Conservation (phyloP, 2,329 filamentous ascomycete genomes). For the Aureobasidium melanogenum region DNA sequence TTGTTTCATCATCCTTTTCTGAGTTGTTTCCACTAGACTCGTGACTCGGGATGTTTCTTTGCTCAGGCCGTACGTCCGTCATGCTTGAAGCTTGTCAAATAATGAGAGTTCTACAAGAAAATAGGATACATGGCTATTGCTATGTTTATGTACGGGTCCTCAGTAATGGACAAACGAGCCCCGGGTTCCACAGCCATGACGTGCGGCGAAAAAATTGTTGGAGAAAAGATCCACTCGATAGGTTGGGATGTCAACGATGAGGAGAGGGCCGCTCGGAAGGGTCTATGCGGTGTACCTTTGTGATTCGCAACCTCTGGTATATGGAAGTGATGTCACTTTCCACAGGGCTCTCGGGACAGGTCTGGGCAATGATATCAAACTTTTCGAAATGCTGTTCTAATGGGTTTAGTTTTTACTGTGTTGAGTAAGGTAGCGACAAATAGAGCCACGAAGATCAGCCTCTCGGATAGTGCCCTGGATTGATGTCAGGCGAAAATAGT, state of each 20-base stretch:
- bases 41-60: background rate
- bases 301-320: background rate
- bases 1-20: constrained; percentile 10
- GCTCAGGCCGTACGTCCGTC: constrained; percentile 8
- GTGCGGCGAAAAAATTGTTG: constrained; percentile 2
- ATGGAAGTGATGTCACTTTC: constrained; percentile 5
- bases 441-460: background rate
- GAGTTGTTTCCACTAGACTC: background rate
- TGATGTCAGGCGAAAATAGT: background rate
- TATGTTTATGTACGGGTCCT: constrained; percentile 1
- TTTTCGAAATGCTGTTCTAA: constrained; percentile 1
- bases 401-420: background rate
- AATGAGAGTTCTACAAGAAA: background rate
- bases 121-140: background rate
- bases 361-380: constrained; percentile 2
- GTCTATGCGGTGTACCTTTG: background rate
- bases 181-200: constrained; percentile 9
- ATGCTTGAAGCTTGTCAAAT: background rate
- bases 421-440: background rate
- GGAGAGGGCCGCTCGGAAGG: constrained; percentile 2
- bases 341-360: background rate
- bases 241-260: constrained; percentile 10
- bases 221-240: constrained; percentile 1
- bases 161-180: background rate
- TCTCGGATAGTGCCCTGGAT: background rate